Percentiles rank a stretch among this genome's conserved stretches.
These are phyloP conservation scores for Flaveria bidentis DNA, from an alignment of 129 eudicot species.

Conservation along the genomic window DNA sequence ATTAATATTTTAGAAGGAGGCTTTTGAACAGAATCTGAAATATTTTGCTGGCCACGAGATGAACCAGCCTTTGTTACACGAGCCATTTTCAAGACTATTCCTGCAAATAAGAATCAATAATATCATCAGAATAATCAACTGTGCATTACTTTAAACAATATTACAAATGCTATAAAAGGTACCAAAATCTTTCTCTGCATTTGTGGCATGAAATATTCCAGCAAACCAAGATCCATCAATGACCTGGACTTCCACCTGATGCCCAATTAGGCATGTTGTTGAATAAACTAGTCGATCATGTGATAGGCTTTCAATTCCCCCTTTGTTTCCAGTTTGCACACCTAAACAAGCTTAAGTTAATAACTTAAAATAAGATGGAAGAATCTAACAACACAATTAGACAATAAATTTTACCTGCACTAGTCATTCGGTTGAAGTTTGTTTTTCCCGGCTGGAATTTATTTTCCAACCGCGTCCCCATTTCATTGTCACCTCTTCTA, in stretches of 20 bases:
- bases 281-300: conserved; percentile 79
- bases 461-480: conserved; percentile 50
- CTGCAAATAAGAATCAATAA: conserved; percentile 38
- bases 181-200: conserved; percentile 93
- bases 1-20: conserved; percentile 71
- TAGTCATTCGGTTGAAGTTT: conserved; percentile 43
- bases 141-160: conserved; percentile 9
- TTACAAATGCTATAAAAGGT: conserved; percentile 32
- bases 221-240: conserved; percentile 76
- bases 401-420: conserved; percentile 42
- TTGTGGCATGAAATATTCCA: conserved; percentile 82
- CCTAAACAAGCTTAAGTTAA: conserved; percentile 43
- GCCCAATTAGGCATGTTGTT: conserved; percentile 83
- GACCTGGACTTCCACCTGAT: conserved; percentile 91
- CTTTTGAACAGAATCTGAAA: conserved; percentile 52
- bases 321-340: conserved; percentile 48
- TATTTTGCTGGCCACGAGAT: conserved; percentile 54
- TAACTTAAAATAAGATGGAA: conserved; percentile 4
- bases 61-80: conserved; percentile 63
- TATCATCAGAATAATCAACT: conserved; percentile 16
- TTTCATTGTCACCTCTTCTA: conserved; percentile 63
- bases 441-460: conserved; percentile 61
- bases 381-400: conserved; percentile 1
- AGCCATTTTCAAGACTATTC: conserved; percentile 93
- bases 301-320: conserved; percentile 57